Conservation (phyloP, 2,329 filamentous ascomycete genomes). For the Diaporthe vaccinii region DNA sequence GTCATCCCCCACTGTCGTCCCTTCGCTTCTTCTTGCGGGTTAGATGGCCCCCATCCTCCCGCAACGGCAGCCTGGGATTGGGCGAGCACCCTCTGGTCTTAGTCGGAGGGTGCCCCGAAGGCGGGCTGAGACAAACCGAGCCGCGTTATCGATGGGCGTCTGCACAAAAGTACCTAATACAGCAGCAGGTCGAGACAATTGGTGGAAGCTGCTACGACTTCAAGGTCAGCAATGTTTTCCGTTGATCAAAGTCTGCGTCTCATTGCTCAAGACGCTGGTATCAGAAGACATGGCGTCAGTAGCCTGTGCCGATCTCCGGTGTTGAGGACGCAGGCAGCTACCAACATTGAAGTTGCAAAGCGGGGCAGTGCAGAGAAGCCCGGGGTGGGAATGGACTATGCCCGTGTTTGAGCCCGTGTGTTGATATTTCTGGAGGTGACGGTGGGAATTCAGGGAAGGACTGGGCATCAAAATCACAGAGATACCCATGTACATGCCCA, state of each 20-base stretch:
- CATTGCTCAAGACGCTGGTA: not conserved
- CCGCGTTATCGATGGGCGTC: conserved; percentile 9
- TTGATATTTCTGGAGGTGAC: not conserved
- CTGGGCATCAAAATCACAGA: not conserved
- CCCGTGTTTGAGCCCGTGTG: not conserved
- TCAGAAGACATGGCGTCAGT: not conserved
- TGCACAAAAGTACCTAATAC: not conserved
- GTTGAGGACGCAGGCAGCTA: not conserved
- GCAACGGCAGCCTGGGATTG: not conserved
- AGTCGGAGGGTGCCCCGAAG: not conserved
- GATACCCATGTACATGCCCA: not conserved
- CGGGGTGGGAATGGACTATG: not conserved
- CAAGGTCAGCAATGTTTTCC: not conserved
- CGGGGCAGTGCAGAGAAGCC: no score
- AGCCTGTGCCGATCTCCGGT: not conserved
- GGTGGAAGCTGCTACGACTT: not conserved
- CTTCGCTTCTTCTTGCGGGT: conserved; percentile 12
- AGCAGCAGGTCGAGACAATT: not conserved
- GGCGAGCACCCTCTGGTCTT: not conserved
- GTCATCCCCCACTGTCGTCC: not conserved
- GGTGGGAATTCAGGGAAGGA: not conserved
- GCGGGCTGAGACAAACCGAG: conserved; percentile 19
- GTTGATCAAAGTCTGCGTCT: not conserved
- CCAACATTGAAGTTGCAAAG: not conserved
- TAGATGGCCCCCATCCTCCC: not conserved